Conservation (phyloP, 306 rosid genomes). For the Acacia acuminata region DNA sequence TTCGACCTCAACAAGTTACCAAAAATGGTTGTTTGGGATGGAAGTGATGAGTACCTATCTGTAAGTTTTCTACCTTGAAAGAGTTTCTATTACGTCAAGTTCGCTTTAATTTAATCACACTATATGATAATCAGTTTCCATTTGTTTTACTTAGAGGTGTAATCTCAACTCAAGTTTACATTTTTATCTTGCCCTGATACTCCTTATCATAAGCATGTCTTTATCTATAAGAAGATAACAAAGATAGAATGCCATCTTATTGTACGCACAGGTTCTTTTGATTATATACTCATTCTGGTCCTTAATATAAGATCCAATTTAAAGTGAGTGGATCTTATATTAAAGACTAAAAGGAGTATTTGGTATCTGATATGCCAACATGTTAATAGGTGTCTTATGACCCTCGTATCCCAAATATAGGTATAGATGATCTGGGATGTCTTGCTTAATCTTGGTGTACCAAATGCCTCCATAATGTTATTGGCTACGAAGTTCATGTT, state of each 20-base stretch:
- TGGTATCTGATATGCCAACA: background rate
- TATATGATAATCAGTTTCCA: constrained; percentile 13
- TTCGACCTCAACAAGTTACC: constrained; percentile 68
- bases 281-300: background rate
- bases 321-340: no score
- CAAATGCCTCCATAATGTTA: constrained; percentile 19
- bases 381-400: background rate
- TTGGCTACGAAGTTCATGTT: background rate
- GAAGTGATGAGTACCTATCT: constrained; percentile 66
- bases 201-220: background rate
- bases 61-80: constrained; percentile 51
- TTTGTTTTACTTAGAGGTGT: constrained; percentile 18
- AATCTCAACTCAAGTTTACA: background rate
- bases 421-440: background rate
- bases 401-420: background rate
- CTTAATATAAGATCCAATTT: no score
- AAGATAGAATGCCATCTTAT: background rate
- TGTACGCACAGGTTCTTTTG: background rate
- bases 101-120: constrained; percentile 25
- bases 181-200: background rate
- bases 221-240: constrained; percentile 14
- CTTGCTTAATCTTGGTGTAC: background rate
- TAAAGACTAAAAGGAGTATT: no score
- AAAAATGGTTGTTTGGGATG: constrained; percentile 88
- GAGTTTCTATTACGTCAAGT: background rate